These are phyloP conservation scores for Moniliella sp. DNA, from an alignment of 1,284 basidiomycete genomes.

Conservation along the genomic window DNA sequence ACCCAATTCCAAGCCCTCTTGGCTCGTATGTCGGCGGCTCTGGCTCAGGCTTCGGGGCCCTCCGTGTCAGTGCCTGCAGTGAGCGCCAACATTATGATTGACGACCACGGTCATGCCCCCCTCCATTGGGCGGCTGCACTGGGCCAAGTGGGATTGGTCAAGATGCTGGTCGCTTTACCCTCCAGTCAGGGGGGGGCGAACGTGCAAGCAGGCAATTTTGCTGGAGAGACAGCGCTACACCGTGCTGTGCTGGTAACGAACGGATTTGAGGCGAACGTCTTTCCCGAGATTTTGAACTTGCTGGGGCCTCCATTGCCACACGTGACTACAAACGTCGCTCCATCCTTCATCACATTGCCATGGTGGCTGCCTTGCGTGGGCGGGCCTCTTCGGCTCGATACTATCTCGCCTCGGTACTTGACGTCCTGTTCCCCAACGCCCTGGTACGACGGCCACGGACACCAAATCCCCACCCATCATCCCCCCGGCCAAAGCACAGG, in stretches of 20 bases:
- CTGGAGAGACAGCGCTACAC: conserved; percentile 82
- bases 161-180: too few relatives aligned
- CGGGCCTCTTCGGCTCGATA: conserved; percentile 63
- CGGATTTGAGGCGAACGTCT: conserved; percentile 53
- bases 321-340: conserved; percentile 71
- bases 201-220: conserved; percentile 44
- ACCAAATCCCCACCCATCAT: too few relatives aligned
- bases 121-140: conserved; percentile 80
- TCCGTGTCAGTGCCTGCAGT: too few relatives aligned
- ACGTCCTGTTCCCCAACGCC: too few relatives aligned
- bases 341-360: conserved; percentile 75
- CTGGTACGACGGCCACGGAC: too few relatives aligned
- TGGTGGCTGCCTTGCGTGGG: conserved; percentile 71
- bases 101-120: conserved; percentile 82
- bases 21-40: too few relatives aligned
- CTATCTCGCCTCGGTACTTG: conserved; percentile 73
- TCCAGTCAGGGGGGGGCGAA: conserved; percentile 23
- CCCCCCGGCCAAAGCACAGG: too few relatives aligned
- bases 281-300: conserved; percentile 45
- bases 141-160: too few relatives aligned
- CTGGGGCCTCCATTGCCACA: conserved; percentile 60
- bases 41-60: too few relatives aligned
- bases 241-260: conserved; percentile 74
- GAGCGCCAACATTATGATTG: conserved; percentile 45
- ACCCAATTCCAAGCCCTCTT: too few relatives aligned